Percentiles rank a stretch among this genome's conserved stretches.
Conservation (phyloP, 192 early-diverging fungal species). For the Neocallimastix lanati region DNA sequence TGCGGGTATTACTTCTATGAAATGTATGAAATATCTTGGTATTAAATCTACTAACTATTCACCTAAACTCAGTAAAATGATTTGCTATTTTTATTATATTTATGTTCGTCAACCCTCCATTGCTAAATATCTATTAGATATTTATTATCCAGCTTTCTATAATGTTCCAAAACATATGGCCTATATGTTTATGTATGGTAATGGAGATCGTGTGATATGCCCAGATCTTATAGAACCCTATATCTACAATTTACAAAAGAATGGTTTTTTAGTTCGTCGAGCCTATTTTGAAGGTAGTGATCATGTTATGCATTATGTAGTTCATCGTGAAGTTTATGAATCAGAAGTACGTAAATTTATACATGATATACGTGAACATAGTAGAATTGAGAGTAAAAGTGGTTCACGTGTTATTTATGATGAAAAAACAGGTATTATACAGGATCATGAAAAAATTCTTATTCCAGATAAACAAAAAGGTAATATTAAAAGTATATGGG, state of each 20-base stretch:
- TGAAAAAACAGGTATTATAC: not conserved
- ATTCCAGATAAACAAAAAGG: not conserved
- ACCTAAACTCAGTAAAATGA: not conserved
- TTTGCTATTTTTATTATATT: not conserved
- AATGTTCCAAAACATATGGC: not conserved
- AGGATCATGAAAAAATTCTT: not conserved
- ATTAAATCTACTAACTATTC: not conserved
- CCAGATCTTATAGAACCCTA: not conserved
- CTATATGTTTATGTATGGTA: not conserved
- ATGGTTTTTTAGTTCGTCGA: not conserved
- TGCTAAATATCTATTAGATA: not conserved
- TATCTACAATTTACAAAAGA: not conserved
- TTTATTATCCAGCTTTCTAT: not conserved
- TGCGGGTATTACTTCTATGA: not conserved
- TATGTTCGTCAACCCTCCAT: not conserved
- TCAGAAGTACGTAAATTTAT: not conserved
- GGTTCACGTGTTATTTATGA: not conserved
- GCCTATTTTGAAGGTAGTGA: not conserved
- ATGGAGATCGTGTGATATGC: not conserved
- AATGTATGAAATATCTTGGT: not conserved
- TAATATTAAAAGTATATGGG: not conserved
- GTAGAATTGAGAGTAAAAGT: not conserved
- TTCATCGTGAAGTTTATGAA: not conserved
- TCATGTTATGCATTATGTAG: not conserved
- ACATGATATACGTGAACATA: not conserved